phyloP scores from a whole-genome alignment of 106 monocot species.

The Phalaenopsis aphrodite region DNA sequence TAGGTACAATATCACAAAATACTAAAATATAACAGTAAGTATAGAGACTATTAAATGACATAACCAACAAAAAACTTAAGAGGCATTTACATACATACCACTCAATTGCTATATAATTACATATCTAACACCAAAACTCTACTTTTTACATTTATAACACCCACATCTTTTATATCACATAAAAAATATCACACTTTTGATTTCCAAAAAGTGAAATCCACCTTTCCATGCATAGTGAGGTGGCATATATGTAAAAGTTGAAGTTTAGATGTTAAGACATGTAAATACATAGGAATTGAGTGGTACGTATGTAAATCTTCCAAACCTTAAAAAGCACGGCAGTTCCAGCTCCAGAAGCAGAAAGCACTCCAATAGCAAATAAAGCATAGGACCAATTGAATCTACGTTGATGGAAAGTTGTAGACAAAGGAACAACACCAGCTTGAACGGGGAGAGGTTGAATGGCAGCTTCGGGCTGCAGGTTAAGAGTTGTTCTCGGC shows the following conservation, averaged over 20 bases:
- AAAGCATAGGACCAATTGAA: constrained; percentile 65
- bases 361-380: constrained; percentile 54
- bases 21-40: neutral
- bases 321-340: constrained; percentile 76
- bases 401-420: constrained; percentile 15
- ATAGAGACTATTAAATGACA: neutral
- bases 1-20: neutral
- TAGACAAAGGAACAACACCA: constrained; percentile 18
- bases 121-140: too few species aligned
- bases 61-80: constrained; percentile 50
- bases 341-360: constrained; percentile 76
- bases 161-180: too few species aligned
- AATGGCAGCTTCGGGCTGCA: constrained; percentile 19
- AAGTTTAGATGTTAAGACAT: too few species aligned
- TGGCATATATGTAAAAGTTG: too few species aligned
- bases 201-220: too few species aligned
- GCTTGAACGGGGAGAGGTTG: constrained; percentile 17
- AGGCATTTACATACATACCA: constrained; percentile 11
- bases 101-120: too few species aligned
- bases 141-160: too few species aligned
- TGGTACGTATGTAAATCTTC: too few species aligned
- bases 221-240: too few species aligned
- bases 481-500: constrained; percentile 27
- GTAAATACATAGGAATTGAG: too few species aligned
- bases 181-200: too few species aligned